phyloP scores from a whole-genome alignment of 116 monocot genomes.

The Posidonia oceanica region DNA sequence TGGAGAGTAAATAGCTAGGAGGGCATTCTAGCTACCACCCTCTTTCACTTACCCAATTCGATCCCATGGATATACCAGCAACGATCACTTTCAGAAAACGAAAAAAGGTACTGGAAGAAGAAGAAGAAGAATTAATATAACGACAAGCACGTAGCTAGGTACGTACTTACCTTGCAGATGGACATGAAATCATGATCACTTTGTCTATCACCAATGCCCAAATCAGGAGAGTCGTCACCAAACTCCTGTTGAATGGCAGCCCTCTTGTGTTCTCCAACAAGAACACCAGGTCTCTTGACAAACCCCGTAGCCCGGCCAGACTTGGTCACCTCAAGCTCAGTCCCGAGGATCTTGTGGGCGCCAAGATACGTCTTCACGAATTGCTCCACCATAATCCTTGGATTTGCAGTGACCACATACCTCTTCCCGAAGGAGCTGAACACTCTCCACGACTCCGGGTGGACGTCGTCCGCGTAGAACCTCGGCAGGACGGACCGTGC shows the following conservation, averaged over 20 bases:
- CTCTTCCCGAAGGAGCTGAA: slow-evolving; percentile 23
- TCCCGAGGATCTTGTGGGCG: slow-evolving; percentile 21
- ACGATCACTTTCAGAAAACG: too few species aligned
- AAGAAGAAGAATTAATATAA: too few species aligned
- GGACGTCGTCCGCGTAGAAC: slow-evolving; percentile 27
- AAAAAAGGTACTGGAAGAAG: too few species aligned
- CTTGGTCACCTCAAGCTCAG: slow-evolving; percentile 17
- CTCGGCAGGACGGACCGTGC: slow-evolving; percentile 19
- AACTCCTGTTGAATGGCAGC: slow-evolving; percentile 10
- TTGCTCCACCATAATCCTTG: slow-evolving; percentile 29
- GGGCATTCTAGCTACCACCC: too few species aligned
- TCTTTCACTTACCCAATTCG: too few species aligned
- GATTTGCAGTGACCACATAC: slow-evolving; percentile 21
- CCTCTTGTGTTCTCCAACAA: slow-evolving; percentile 18
- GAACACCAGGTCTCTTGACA: slow-evolving; percentile 20
- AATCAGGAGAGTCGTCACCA: slow-evolving; percentile 12
- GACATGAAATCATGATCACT: slow-evolving; percentile 21
- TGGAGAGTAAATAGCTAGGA: too few species aligned
- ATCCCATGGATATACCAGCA: too few species aligned
- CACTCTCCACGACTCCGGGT: slow-evolving; percentile 20
- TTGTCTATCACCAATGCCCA: slow-evolving; percentile 18
- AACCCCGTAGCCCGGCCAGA: slow-evolving; percentile 20
- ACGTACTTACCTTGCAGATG: slow-evolving; percentile 19
- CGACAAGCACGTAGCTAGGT: too few species aligned
- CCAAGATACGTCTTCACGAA: slow-evolving; percentile 26